Evolutionary conservation across 2,329 filamentous ascomycete genomes (phyloP).

Genomic region (Fusarium napiforme): DNA sequence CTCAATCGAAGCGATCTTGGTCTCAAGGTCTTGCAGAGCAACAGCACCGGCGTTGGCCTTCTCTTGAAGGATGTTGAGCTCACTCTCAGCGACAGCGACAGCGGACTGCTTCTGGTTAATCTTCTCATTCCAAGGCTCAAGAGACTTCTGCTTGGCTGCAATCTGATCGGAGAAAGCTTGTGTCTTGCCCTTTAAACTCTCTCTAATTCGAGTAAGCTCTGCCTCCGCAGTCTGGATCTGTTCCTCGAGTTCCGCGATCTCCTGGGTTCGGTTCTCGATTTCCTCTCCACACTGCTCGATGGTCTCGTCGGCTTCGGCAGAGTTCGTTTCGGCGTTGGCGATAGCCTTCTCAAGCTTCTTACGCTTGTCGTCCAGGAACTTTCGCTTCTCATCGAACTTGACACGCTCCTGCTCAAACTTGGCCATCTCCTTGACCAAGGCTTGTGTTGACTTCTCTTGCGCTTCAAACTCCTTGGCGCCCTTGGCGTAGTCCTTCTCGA

Average conservation of each 20-base stretch:
- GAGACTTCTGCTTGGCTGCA: slow-evolving; percentile 87
- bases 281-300: slow-evolving; percentile 83
- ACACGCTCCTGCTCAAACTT: slow-evolving; percentile 96
- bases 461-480: slow-evolving; percentile 85
- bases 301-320: slow-evolving; percentile 78
- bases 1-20: slow-evolving; percentile 80
- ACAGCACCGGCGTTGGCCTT: slow-evolving; percentile 88
- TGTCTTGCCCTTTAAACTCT: slow-evolving; percentile 92
- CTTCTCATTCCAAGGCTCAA: slow-evolving; percentile 97
- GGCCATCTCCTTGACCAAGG: slow-evolving; percentile 84
- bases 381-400: slow-evolving; percentile 97
- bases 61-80: slow-evolving; percentile 90
- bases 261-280: slow-evolving; percentile 78
- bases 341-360: slow-evolving; percentile 95
- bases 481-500: slow-evolving; percentile 85
- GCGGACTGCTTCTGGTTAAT: slow-evolving; percentile 96
- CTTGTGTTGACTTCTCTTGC: slow-evolving; percentile 84
- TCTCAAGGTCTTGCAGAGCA: slow-evolving; percentile 83
- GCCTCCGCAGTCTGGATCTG: slow-evolving; percentile 82
- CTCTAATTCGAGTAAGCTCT: slow-evolving; percentile 84
- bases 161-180: slow-evolving; percentile 95
- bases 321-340: slow-evolving; percentile 77
- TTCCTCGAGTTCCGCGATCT: slow-evolving; percentile 80
- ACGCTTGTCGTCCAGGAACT: slow-evolving; percentile 89
- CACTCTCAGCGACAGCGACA: slow-evolving; percentile 93